A percentile compares a stretch with the other conserved stretches of the same genome.
These are phyloP conservation scores for Globisporangium nunn DNA, from an alignment of 352 stramenopile species.

Conservation along the genomic window DNA sequence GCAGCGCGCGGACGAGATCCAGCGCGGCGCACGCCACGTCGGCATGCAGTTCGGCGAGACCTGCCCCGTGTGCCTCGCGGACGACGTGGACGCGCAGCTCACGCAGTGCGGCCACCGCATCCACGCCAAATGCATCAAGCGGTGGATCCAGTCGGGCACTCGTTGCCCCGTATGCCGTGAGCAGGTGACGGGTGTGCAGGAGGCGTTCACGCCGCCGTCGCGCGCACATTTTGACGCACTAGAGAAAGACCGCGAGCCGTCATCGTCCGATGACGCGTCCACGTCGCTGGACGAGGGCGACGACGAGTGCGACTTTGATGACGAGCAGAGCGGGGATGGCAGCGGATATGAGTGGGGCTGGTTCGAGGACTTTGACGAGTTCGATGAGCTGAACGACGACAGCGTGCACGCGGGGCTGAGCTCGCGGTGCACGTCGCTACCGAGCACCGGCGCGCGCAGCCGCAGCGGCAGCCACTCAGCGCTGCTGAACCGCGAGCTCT, in stretches of 20 bases:
- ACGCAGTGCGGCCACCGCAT: constrained; percentile 57
- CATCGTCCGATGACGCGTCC: constrained; percentile 35
- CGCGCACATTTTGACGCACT: constrained; percentile 20
- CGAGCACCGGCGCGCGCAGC: constrained; percentile 12
- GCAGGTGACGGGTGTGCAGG: constrained; percentile 42
- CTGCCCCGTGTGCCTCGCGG: constrained; percentile 61
- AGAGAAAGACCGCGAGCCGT: constrained; percentile 40
- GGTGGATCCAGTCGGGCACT: constrained; percentile 57
- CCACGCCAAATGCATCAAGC: constrained; percentile 77
- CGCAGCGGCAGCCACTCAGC: constrained; percentile 18
- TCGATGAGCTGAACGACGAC: constrained; percentile 38
- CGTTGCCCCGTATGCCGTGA: constrained; percentile 64
- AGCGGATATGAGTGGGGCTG: constrained; percentile 64
- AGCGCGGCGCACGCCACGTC: constrained; percentile 49
- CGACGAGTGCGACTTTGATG: constrained; percentile 25
- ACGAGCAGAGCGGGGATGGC: constrained; percentile 25
- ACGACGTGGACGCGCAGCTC: constrained; percentile 69
- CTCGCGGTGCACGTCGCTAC: constrained; percentile 24
- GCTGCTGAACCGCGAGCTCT: constrained; percentile 54
- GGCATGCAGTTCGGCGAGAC: constrained; percentile 57
- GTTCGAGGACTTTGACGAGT: constrained; percentile 80
- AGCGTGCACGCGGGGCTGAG: constrained; percentile 11
- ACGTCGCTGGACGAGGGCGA: constrained; percentile 36
- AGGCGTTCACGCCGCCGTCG: constrained; percentile 40
- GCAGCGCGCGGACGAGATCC: constrained; percentile 54